Percentiles rank a stretch among this genome's conserved stretches.
Evolutionary conservation across 2,329 filamentous ascomycete genomes (phyloP).

Genomic region (Paraconiothyrium sp.): DNA sequence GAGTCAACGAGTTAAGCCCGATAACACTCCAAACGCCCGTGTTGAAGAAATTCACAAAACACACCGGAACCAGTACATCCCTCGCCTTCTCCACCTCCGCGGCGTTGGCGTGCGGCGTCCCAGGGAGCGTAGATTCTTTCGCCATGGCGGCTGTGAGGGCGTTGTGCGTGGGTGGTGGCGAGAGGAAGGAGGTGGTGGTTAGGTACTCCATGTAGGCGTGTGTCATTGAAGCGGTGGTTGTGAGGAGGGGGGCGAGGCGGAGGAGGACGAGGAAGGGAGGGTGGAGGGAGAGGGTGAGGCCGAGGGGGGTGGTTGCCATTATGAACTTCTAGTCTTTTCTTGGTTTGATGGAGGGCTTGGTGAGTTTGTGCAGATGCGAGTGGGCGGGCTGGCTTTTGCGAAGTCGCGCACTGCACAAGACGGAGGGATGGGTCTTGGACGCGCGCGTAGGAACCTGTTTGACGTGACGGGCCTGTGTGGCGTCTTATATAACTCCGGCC

Average conservation of each 20-base stretch:
- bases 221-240: slow-evolving; percentile 35
- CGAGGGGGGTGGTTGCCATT: slow-evolving; percentile 19
- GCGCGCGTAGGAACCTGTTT: background rate
- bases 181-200: slow-evolving; percentile 33
- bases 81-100: slow-evolving; percentile 23
- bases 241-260: slow-evolving; percentile 34
- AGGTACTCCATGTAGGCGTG: slow-evolving; percentile 41
- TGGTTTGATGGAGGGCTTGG: background rate
- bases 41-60: slow-evolving; percentile 35
- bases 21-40: slow-evolving; percentile 30
- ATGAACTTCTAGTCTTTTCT: background rate
- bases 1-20: slow-evolving; percentile 29
- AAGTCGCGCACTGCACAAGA: no score
- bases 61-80: slow-evolving; percentile 25
- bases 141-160: slow-evolving; percentile 12
- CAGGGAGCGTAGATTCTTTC: background rate
- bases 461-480: background rate
- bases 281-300: slow-evolving; percentile 18
- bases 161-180: slow-evolving; percentile 17
- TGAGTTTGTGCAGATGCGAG: no score
- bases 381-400: no score
- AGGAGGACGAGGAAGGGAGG: slow-evolving; percentile 29
- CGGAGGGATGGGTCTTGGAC: no score
- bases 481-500: background rate
- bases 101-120: slow-evolving; percentile 4